Evolutionary conservation across 495 filamentous ascomycete genomes (phyloP).

Genomic region (Amorphotheca resinae): DNA sequence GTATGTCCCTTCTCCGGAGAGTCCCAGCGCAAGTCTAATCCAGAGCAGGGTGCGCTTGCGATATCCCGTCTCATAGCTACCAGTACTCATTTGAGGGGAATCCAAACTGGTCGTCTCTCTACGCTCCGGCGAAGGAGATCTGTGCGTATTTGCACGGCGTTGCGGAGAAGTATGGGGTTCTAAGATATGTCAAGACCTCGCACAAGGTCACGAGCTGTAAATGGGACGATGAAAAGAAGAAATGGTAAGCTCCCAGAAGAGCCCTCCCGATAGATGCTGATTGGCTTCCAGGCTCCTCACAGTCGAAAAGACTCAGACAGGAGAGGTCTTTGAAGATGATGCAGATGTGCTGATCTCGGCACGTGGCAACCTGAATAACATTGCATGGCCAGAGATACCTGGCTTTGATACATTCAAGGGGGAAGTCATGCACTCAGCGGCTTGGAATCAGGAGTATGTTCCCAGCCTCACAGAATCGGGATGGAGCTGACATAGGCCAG

Average conservation of each 20-base stretch:
- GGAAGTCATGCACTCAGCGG: slow-evolving; percentile 35
- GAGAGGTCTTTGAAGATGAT: slow-evolving; percentile 13
- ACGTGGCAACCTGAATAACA: slow-evolving; percentile 27
- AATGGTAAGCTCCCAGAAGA: slow-evolving; percentile 35
- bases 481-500: slow-evolving; percentile 1
- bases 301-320: slow-evolving; percentile 19
- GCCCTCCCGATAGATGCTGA: slow-evolving; percentile 32
- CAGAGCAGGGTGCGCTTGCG: slow-evolving; percentile 18
- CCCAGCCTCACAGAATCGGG: not conserved
- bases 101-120: slow-evolving; percentile 52
- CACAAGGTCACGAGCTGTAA: slow-evolving; percentile 35
- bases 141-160: slow-evolving; percentile 49
- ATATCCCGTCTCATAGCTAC: slow-evolving; percentile 63
- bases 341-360: slow-evolving; percentile 23
- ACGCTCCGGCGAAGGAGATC: slow-evolving; percentile 52
- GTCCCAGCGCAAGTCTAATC: not conserved
- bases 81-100: slow-evolving; percentile 55
- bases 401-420: slow-evolving; percentile 30
- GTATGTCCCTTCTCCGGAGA: slow-evolving; percentile 29
- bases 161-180: slow-evolving; percentile 48
- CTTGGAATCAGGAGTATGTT: slow-evolving; percentile 32
- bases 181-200: slow-evolving; percentile 34
- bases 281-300: slow-evolving; percentile 24
- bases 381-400: slow-evolving; percentile 35
- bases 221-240: slow-evolving; percentile 35